Evolutionary conservation across 202 grass and related monocot genomes (phyloP).

Genomic region (Carex arenaria): DNA sequence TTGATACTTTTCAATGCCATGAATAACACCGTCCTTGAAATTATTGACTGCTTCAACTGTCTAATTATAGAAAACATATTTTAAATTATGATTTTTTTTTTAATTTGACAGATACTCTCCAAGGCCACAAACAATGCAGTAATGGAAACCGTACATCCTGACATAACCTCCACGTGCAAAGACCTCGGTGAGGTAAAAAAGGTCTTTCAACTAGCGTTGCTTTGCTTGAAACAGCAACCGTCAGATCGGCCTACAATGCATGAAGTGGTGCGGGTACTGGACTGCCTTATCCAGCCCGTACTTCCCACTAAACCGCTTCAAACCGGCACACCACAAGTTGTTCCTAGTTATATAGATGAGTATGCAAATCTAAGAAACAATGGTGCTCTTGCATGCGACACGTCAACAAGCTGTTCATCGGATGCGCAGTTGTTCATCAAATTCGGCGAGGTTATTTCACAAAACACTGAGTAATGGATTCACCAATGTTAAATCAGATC

Average conservation of each 20-base stretch:
- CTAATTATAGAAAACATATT: neutral
- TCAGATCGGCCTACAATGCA: slow-evolving; percentile 88
- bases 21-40: neutral
- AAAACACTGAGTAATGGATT: slow-evolving; percentile 41
- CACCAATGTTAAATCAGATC: slow-evolving; percentile 13
- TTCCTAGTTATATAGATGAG: slow-evolving; percentile 58
- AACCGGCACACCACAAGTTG: neutral
- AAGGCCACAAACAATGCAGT: slow-evolving; percentile 67
- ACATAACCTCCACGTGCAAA: slow-evolving; percentile 57
- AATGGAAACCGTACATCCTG: slow-evolving; percentile 79
- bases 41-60: neutral
- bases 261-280: slow-evolving; percentile 63
- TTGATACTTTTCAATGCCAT: slow-evolving; percentile 3
- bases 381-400: slow-evolving; percentile 27
- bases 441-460: slow-evolving; percentile 86
- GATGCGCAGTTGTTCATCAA: slow-evolving; percentile 90
- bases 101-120: slow-evolving; percentile 51
- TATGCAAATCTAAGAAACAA: slow-evolving; percentile 54
- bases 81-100: neutral
- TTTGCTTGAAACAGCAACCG: slow-evolving; percentile 77
- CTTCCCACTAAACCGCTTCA: slow-evolving; percentile 24
- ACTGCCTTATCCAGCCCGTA: slow-evolving; percentile 42
- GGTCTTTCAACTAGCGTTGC: slow-evolving; percentile 77
- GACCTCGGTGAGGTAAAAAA: slow-evolving; percentile 76
- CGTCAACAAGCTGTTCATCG: slow-evolving; percentile 48